Base-by-base conservation (phyloP, 2,329 filamentous ascomycete genomes). In the Sarocladiaceae sp. region DNA sequence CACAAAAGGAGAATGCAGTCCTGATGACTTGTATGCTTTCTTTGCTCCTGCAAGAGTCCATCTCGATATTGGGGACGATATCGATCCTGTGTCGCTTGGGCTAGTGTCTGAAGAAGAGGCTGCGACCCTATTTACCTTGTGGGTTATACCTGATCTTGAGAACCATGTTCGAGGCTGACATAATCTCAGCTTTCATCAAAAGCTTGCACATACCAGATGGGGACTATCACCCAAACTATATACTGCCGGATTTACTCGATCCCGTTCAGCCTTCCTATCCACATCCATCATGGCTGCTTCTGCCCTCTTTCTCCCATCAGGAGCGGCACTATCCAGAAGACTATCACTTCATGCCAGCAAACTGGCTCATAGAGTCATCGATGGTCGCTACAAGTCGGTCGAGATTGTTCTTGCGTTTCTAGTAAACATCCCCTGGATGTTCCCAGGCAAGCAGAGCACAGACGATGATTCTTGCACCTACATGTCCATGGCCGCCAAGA, bases 391-490 rank as follows among this genome's bases (percentile, higher is more conserved):
- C 59, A 79, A 84, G 52, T 90, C 86, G 0, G 84, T 88, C 5
- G 86, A 90, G 62, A 88, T 90, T 52, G 82, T 90, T 0, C 70
- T 90, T 1, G 86, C 83, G 0, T 89, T 89, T 61, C 86, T 90
- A 81, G 78, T 88, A 28, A 88, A 88, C 55, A 79, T 90, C 6
- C 86, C 86, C 0, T 90, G 86, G 86, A 88, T 89, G 78, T 80
- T 81, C 26, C 83, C 83, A 1, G 83, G 83, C 2, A 71, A 79
- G 54, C 82, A 86, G 59, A 84, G 82, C 64, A 83, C 83, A 10
- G 86, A 89, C 57, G 86, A 90, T 55, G 86, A 88, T 59, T 88
- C 86, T 0, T 88, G 84, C 53, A 78, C 81, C 37, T 89, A 87
- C 58, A 80, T 90, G 51, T 80, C 84, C 2, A 83, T 86, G 69